phyloP scores from a whole-genome alignment of 306 rosid species.

The Trichosanthes truncata region DNA sequence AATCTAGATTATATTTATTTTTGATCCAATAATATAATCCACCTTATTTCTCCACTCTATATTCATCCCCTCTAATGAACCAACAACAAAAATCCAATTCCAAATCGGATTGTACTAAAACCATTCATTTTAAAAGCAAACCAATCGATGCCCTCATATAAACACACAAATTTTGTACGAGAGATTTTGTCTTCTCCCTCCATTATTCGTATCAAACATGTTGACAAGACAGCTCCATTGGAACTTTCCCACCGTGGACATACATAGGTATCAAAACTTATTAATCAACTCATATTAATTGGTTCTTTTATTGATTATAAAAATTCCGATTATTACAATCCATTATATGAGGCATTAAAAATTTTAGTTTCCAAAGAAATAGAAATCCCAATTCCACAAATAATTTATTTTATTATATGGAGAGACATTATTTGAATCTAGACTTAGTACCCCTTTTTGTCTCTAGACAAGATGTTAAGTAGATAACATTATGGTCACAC shows the following conservation, averaged over 20 bases:
- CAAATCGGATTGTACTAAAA: not conserved
- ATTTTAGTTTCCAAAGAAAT: not conserved
- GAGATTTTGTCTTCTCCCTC: not conserved
- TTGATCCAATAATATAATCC: not conserved
- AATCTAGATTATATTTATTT: too few relatives aligned
- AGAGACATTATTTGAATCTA: not conserved
- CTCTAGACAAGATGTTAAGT: not conserved
- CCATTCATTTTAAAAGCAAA: not conserved
- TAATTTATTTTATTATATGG: not conserved
- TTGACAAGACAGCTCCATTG: not conserved
- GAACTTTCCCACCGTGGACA: not conserved
- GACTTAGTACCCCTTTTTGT: not conserved
- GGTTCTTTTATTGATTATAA: not conserved
- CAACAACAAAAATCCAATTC: not conserved
- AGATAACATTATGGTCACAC: not conserved
- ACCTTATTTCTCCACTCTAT: not conserved
- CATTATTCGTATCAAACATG: not conserved
- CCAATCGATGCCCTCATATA: not conserved
- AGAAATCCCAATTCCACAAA: not conserved
- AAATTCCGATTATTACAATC: not conserved
- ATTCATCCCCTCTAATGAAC: not conserved
- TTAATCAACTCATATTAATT: not conserved
- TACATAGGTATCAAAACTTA: not conserved
- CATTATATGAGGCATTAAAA: not conserved
- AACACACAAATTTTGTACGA: not conserved